A percentile compares a stretch with the other conserved stretches of the same genome.
These are phyloP conservation scores for Galium porrigens DNA, from an alignment of 305 asterid genomes.

Conservation along the genomic window DNA sequence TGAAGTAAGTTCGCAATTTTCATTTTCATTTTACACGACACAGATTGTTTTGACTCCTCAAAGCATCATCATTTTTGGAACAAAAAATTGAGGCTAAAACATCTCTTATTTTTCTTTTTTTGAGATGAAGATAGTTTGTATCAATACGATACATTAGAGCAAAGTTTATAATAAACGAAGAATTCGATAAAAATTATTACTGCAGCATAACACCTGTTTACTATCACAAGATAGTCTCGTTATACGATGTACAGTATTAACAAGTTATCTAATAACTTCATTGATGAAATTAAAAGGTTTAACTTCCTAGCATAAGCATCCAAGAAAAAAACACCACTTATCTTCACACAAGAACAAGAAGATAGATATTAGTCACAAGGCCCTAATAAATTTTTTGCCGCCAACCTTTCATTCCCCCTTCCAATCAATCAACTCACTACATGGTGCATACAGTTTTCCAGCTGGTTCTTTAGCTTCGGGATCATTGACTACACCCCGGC, in stretches of 20 bases:
- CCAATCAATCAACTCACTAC: slow-evolving; percentile 60
- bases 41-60: neutral
- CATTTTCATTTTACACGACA: neutral
- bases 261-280: neutral
- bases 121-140: neutral
- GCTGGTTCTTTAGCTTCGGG: slow-evolving; percentile 64
- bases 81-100: neutral
- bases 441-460: slow-evolving; percentile 39
- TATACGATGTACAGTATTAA: neutral
- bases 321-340: neutral
- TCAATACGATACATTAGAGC: neutral
- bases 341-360: neutral
- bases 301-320: neutral
- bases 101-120: neutral
- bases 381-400: neutral
- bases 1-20: neutral
- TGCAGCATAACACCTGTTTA: neutral
- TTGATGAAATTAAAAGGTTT: neutral
- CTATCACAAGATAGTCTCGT: neutral
- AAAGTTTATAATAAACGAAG: neutral
- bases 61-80: neutral
- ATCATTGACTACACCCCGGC: slow-evolving; percentile 82
- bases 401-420: slow-evolving; percentile 45
- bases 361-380: neutral
- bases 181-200: neutral